Base-by-base conservation (phyloP, 2,329 filamentous ascomycete species). In the Colletotrichum salicis region DNA sequence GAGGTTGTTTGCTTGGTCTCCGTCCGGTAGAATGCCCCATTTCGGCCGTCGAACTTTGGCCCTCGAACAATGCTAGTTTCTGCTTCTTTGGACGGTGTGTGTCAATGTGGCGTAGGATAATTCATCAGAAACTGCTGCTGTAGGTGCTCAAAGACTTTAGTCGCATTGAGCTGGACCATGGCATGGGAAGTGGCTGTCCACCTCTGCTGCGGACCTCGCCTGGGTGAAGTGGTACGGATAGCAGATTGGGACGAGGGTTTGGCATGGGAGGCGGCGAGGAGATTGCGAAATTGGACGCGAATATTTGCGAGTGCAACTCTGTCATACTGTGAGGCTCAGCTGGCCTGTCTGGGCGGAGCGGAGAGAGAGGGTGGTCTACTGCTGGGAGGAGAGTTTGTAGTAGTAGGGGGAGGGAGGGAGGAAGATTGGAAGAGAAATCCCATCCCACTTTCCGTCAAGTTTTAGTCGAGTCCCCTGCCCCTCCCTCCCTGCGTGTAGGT, bases 21-120 rank as follows among this genome's bases (percentile, higher is more conserved):
- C 51, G 15, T 37, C 51, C 24, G 33, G 51, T 41, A 12, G 61
- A 56, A 22, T 33, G 24, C 10, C 61, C 48, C 31, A 45, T 31
- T 56, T 35, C 51, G 61, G 24, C 35, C 24, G 12, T 56, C 5
- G 19, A 56, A 24, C 51, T 56, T 64, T 35, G 11, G 41, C 57
- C n/a, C 64, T 71, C 69, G 69, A 65, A 71, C 69, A 57, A 24
- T 60, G 45, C 52, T 33, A 48, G 70, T 72, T 72, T 69, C 60
- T 48, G 24, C 31, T 70, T 56, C 24, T 55, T 72, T 60, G 22
- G 70, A 72, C 45, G 70, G 55, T 69, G 48, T 59, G 65, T 54
- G 60, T 70, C 70, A 64, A 31, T 72, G 70, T 72, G 70, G 59
- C 60, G 65, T 72, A 59, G 56, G 64, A 69, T 69, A 33, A 55